Conservation (phyloP, 176 grass and related monocot genomes). For the Saccharum officinarum region DNA sequence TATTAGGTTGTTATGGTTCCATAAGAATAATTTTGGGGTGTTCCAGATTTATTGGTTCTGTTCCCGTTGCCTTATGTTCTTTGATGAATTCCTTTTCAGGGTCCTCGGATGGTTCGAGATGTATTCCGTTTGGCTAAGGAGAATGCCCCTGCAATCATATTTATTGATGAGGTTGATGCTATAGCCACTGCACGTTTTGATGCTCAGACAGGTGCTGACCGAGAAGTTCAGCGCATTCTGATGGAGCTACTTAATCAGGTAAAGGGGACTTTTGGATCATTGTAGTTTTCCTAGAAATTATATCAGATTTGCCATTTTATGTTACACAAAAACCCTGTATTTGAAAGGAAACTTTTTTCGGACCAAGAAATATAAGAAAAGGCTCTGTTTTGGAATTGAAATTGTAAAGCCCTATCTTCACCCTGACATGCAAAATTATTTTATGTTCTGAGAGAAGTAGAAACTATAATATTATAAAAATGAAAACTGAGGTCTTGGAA, state of each 20-base stretch:
- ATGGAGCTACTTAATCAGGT: too few relatives aligned
- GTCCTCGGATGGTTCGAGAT: too few relatives aligned
- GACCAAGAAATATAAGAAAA: background rate
- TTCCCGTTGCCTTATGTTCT: too few relatives aligned
- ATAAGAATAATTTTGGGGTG: background rate
- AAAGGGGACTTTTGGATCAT: background rate
- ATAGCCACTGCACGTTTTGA: too few relatives aligned
- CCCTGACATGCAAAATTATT: background rate
- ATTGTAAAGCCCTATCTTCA: background rate
- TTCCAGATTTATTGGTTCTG: too few relatives aligned
- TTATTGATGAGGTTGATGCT: too few relatives aligned
- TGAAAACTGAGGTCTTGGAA: background rate
- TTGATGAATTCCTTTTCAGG: background rate
- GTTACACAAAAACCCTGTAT: background rate
- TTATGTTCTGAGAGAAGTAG: background rate
- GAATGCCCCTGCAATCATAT: too few relatives aligned
- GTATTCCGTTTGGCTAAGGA: too few relatives aligned
- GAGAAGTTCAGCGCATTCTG: too few relatives aligned
- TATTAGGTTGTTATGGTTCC: constrained; percentile 3
- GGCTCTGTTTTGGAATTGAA: background rate
- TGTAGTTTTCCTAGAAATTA: background rate
- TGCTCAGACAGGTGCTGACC: too few relatives aligned
- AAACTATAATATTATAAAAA: background rate
- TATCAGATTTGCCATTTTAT: background rate
- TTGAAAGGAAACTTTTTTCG: background rate